Evolutionary conservation across 805 yeast species (phyloP), one percentile per base, ranked within the genome.

Genomic region (Groenewaldozyma tartarivorans): DNA sequence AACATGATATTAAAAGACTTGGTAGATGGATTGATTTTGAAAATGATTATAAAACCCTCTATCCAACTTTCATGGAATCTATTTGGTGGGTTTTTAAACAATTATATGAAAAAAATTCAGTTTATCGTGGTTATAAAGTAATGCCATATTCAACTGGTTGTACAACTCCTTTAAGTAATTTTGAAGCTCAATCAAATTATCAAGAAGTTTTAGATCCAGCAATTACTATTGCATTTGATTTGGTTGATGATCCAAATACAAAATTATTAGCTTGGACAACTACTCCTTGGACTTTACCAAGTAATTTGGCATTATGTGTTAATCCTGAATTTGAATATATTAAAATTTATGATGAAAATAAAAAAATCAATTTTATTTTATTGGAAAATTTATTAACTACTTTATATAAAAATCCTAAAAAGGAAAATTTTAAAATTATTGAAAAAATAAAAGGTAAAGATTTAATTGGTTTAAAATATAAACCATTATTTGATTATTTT

Each of bases 1-100:
- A 94, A 60, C 72, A 72, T 48, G 88, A 94, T 53, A 84, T 92
- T 55, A 90, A 87, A 41, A 82, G 97, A 66, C 66, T 92, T 51
- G 99, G 98, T 49, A 82, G 99, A 66, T 92, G 99, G 99, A 88
- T 92, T 59, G 99, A 92, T 66, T 90, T 92, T 68, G 98, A 92
- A 62, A 86, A 92, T 62, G 99, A 92, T 67, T 88, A 88, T 72
- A 90, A 90, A 69, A 92, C 98, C 21, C 73, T 92, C 64, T 87
- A 94, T 62, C 96, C 96, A 36, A 71, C 80, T 43, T 92, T 86
- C 55, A 92, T 92, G 99, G 99, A 92, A 69, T 84, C 96, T 35
- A 92, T 80, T 37, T 92, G 99, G 99, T 92, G 98, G 98, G 95
- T 86, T 24, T 92, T 92, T 74, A 79, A 82, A 68, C 78, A 86